phyloP scores from a whole-genome alignment of 2,329 filamentous ascomycete genomes.

The Aspergillus bombycis region DNA sequence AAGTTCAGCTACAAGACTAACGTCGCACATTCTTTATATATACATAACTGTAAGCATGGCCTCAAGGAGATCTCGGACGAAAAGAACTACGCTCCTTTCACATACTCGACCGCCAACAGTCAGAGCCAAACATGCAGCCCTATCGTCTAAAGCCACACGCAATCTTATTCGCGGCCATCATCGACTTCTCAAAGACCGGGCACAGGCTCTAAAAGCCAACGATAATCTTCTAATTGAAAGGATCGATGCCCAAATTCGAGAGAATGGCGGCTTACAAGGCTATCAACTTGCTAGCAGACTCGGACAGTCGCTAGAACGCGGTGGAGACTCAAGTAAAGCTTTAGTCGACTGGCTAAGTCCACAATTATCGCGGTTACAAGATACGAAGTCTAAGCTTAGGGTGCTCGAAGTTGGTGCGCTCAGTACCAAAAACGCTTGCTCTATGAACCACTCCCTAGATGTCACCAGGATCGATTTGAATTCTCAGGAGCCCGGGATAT shows the following conservation, averaged over 20 bases:
- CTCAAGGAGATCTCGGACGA: conserved; percentile 33
- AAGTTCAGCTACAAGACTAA: neutral
- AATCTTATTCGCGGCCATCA: conserved; percentile 64
- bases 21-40: neutral
- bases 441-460: conserved; percentile 69
- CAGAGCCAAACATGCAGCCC: conserved; percentile 37
- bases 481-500: conserved; percentile 75
- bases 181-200: conserved; percentile 59
- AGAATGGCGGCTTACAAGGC: conserved; percentile 60
- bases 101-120: conserved; percentile 50
- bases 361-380: conserved; percentile 27
- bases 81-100: conserved; percentile 45
- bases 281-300: conserved; percentile 67
- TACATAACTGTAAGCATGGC: conserved; percentile 27
- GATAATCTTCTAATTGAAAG: conserved; percentile 45
- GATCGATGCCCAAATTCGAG: conserved; percentile 55
- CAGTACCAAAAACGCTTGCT: conserved; percentile 82
- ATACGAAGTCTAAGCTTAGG: conserved; percentile 48
- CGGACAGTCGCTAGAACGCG: conserved; percentile 62
- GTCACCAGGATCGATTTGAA: conserved; percentile 87
- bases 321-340: conserved; percentile 65
- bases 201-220: conserved; percentile 53
- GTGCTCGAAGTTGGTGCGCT: conserved; percentile 90
- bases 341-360: conserved; percentile 61
- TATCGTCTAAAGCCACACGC: conserved; percentile 62